Evolutionary conservation across 2,329 filamentous ascomycete species (phyloP), one percentile per base, ranked within the genome.

Genomic region (Fusarium sp.): DNA sequence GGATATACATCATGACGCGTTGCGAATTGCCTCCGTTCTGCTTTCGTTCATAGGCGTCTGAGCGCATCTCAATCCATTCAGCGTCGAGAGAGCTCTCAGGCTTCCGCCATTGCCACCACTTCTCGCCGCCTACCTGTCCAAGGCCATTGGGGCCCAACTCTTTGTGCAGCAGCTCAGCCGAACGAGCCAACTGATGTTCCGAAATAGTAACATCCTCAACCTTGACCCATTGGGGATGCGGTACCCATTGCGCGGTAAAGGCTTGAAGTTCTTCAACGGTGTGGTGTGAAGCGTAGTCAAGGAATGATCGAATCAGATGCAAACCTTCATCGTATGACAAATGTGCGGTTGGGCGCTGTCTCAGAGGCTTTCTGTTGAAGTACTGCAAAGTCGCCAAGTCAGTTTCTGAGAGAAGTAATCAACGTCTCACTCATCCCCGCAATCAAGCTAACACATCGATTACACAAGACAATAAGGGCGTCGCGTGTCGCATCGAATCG

Each of bases 41-140:
- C 73, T 88, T 88, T 53, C 92, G 86, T 71, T 90, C 87, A 57
- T 89, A 81, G 25, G 72, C 72, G 73, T 98, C 90, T 47, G 87
- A 83, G 65, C 86, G 88, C 93, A 97, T 97, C 81, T 98, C 95
- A 66, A 99, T 92, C 94, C 93, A 98, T 73, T 99, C 94, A 1
- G 90, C 93, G 70, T 87, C 87, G 25, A 97, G 78, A 1, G 87
- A 81, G 42, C 78, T 82, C 23, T 86, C 82, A 5, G 85, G 84
- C 49, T 86, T 84, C 48, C 91, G 84, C 93, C 93, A 97, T 76
- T 92, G 86, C 94, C 94, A 93, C 95, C 95, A 93, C 58, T 88
- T 84, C 70, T 84, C 82, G 4, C 95, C 95, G 36, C 95, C 95
- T 39, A 96, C 88, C 63, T 84, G 83, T 47, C 85, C 82, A 61